A percentile compares a stretch with the other conserved stretches of the same genome.
These are phyloP conservation scores for Amoebophrya sp. DNA, from an alignment of 169 alveolate genomes.

Conservation along the genomic window DNA sequence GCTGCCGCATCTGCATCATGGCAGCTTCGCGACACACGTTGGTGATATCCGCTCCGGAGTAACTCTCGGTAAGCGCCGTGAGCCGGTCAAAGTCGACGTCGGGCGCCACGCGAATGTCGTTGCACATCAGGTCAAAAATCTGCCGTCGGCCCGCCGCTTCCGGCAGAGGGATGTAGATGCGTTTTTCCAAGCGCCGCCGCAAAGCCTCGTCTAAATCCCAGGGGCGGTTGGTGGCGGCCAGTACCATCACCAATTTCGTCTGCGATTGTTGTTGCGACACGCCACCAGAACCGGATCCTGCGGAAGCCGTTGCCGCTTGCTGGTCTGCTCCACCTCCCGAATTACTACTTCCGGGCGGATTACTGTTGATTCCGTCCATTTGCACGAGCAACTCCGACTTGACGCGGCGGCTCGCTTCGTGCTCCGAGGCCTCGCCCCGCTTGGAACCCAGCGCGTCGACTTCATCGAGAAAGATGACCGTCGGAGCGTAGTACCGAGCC, in stretches of 20 bases:
- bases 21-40: constrained; percentile 8
- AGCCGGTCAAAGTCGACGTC: background rate
- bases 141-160: background rate
- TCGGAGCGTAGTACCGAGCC: constrained; percentile 84
- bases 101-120: background rate
- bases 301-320: no score
- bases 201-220: constrained; percentile 90
- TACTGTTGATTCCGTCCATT: constrained; percentile 78
- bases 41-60: background rate
- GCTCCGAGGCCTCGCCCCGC: constrained; percentile 71
- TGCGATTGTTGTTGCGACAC: no score
- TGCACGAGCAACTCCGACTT: constrained; percentile 79
- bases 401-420: constrained; percentile 77
- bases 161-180: background rate
- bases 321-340: no score
- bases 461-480: constrained; percentile 86
- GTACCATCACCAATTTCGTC: constrained; percentile 52
- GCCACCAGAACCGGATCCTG: no score
- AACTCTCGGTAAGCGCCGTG: background rate
- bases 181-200: constrained; percentile 62
- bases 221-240: constrained; percentile 62
- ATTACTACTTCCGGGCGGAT: no score
- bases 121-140: background rate
- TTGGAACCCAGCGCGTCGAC: constrained; percentile 72
- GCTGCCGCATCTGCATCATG: background rate